Base-by-base conservation (phyloP, 1,139 yeast species). In the Blastobotrys persicus region DNA sequence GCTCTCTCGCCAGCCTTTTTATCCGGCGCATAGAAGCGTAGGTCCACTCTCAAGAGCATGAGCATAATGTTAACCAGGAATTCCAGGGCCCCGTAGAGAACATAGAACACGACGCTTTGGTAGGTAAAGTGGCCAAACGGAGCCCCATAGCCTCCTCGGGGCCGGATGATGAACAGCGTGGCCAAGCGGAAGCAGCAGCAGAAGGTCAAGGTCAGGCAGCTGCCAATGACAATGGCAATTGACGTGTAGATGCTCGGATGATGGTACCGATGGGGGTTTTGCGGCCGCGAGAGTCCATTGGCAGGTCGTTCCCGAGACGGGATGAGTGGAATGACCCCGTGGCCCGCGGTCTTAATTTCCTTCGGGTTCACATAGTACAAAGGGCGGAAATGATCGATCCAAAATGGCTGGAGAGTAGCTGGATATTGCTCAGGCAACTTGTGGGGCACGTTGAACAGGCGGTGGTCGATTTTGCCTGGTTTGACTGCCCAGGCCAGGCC, bases 21-120 rank as follows among this genome's bases (percentile, higher is more conserved):
- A 45, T 84, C 92, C 20, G 94, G 92, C 65, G 87, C 80, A 73
- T 85, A 85, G 69, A 85, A 85, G 62, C 94, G 75, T 59, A 86
- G 74, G 63, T 85, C 94, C 45, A 83, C 79, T 63, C 94, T 74
- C 37, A 81, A 81, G 28, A 81, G 64, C 42, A 85, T 65, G 65
- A 81, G 82, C 44, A 82, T 53, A 4, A 80, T 53, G 51, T 80
- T 75, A 49, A 83, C 77, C 31, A 81, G 56, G 0, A 75, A 73
- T 68, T 86, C 94, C 41, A 82, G 70, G 3, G 76, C 79, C 20
- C 86, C 86, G 79, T 87, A 85, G 56, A 80, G 68, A 32, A 83
- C 73, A 64, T 83, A 85, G 82, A 83, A 78, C 26, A 80, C 80
- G 42, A 77, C 75, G 9, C 81, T 78, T 52, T 73, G 69, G 62